Conservation (phyloP, 2,329 filamentous ascomycete species). For the Colletotrichum spaethianum region DNA sequence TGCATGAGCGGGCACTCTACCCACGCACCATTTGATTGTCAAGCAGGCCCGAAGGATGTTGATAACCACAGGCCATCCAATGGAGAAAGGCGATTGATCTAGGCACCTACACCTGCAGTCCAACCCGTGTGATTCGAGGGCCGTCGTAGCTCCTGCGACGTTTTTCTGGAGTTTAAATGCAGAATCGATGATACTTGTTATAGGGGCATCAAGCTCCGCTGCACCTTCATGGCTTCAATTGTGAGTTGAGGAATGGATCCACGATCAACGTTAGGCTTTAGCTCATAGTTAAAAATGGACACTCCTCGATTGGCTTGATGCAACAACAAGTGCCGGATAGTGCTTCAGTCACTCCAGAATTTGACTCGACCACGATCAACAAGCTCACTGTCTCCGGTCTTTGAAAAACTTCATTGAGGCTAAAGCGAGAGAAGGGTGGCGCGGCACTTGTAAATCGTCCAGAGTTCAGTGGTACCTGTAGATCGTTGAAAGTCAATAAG, state of each 20-base stretch:
- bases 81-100: background rate
- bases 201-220: background rate
- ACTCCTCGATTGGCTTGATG: background rate
- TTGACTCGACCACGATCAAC: background rate
- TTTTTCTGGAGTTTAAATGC: background rate
- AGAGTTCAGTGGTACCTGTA: background rate
- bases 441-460: background rate
- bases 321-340: too few relatives aligned
- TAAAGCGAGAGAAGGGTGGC: background rate
- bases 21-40: background rate
- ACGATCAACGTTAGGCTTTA: background rate
- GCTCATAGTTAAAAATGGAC: background rate
- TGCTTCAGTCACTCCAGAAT: background rate
- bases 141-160: background rate
- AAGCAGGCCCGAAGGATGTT: background rate
- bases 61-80: too few relatives aligned
- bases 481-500: background rate
- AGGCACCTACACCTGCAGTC: background rate
- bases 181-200: constrained; percentile 12
- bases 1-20: background rate
- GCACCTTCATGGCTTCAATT: constrained; percentile 10
- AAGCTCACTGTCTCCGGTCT: background rate
- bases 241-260: constrained; percentile 2
- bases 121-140: background rate
- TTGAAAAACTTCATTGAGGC: background rate